Conservation (phyloP, 225 moss, liverwort and hornwort genomes). For the Ulota crispa region DNA sequence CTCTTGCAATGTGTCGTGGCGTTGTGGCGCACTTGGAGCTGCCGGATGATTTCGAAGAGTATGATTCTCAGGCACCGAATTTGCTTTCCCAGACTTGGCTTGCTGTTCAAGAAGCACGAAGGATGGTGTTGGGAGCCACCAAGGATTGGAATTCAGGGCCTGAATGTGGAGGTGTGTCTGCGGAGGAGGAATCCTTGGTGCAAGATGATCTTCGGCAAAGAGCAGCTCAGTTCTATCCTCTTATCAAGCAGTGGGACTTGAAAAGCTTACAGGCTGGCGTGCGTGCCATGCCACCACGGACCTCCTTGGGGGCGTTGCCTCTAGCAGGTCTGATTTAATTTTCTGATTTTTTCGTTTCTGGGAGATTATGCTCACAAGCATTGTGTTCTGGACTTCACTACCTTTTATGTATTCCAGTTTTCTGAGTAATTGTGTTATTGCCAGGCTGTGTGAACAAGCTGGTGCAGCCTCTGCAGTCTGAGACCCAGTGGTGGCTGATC, state of each 20-base stretch:
- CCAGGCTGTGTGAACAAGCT: conserved; percentile 79
- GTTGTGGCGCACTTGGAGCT: conserved; percentile 77
- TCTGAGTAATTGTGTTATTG: conserved; percentile 26
- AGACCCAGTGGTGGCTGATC: conserved; percentile 88
- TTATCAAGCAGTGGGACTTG: conserved; percentile 49
- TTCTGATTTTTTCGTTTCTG: neutral
- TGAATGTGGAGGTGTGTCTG: conserved; percentile 47
- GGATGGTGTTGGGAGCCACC: conserved; percentile 80
- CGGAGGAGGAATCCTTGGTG: conserved; percentile 52
- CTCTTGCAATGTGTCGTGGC: conserved; percentile 82
- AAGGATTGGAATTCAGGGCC: conserved; percentile 81
- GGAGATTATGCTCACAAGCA: neutral
- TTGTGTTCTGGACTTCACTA: neutral
- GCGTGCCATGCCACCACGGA: conserved; percentile 62
- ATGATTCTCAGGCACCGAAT: conserved; percentile 62
- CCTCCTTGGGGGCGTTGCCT: conserved; percentile 50
- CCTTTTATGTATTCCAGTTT: conserved; percentile 1
- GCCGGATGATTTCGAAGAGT: conserved; percentile 42
- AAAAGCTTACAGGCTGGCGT: conserved; percentile 51
- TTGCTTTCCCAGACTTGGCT: conserved; percentile 84
- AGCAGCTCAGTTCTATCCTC: conserved; percentile 74
- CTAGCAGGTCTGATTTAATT: conserved; percentile 37
- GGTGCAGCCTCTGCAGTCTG: conserved; percentile 50
- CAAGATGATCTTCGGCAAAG: conserved; percentile 58
- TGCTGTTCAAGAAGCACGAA: conserved; percentile 73